A percentile compares a stretch with the other conserved stretches of the same genome.
These are phyloP conservation scores for Trichosporon asahii DNA, from an alignment of 1,284 basidiomycete species.

Conservation along the genomic window DNA sequence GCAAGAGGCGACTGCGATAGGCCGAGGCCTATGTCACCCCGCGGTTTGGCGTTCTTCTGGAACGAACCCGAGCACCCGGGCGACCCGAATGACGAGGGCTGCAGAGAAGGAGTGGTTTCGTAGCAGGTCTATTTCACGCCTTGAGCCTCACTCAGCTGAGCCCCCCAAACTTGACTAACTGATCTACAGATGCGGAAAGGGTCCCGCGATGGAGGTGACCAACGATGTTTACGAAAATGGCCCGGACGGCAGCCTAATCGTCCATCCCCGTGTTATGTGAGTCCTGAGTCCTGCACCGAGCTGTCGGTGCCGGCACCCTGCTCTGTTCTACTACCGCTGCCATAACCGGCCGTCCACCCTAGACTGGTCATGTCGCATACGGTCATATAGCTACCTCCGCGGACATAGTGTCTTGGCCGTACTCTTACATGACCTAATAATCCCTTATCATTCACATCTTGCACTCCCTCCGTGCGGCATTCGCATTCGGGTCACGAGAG, in stretches of 20 bases:
- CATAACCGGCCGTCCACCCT: too few relatives aligned
- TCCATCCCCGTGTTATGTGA: conserved; percentile 4
- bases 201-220: conserved; percentile 22
- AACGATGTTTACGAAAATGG: conserved; percentile 15
- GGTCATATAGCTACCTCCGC: too few relatives aligned
- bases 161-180: neutral
- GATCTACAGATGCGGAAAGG: conserved; percentile 18
- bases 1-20: neutral
- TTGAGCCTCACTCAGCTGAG: too few relatives aligned
- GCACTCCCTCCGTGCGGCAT: too few relatives aligned
- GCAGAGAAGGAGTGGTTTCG: neutral
- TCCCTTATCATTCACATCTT: too few relatives aligned
- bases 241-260: neutral
- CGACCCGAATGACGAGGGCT: neutral
- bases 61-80: neutral
- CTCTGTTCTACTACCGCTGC: too few relatives aligned
- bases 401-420: too few relatives aligned
- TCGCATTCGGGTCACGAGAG: too few relatives aligned
- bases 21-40: neutral
- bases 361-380: too few relatives aligned
- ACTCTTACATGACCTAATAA: too few relatives aligned
- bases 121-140: too few relatives aligned
- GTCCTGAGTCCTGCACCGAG: neutral
- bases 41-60: neutral
- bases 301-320: too few relatives aligned